phyloP scores from a whole-genome alignment of 306 rosid genomes.

The Acacia acuminata region DNA sequence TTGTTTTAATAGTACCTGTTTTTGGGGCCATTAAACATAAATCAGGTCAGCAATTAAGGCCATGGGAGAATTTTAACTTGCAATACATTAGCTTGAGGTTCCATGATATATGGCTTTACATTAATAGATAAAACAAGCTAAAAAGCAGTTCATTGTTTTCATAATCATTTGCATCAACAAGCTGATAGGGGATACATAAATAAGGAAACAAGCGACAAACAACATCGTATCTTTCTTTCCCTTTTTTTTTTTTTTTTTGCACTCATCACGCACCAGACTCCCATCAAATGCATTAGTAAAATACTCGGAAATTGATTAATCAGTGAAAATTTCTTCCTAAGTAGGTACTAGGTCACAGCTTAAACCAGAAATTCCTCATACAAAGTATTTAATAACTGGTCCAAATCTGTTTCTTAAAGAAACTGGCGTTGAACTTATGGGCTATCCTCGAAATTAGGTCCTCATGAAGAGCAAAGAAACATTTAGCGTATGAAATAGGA shows the following conservation, averaged over 20 bases:
- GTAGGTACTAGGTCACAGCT: conserved; percentile 20
- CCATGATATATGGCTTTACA: background rate
- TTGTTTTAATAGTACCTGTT: background rate
- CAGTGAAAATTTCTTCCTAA: background rate
- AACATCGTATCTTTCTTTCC: background rate
- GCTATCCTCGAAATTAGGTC: background rate
- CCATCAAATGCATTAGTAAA: background rate
- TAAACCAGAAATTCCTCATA: background rate
- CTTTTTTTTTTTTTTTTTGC: background rate
- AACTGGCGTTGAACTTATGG: background rate
- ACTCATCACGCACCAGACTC: conserved; percentile 6
- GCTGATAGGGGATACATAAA: background rate
- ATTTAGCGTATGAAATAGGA: background rate
- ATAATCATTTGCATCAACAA: conserved; percentile 9
- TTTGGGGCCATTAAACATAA: background rate
- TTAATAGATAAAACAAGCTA: background rate
- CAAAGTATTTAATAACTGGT: background rate
- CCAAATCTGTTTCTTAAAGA: background rate
- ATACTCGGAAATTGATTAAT: conserved; percentile 4
- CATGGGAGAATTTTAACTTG: background rate
- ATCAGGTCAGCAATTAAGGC: background rate
- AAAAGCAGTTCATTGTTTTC: conserved; percentile 19
- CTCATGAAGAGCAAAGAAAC: background rate
- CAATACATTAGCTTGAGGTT: background rate
- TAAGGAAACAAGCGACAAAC: background rate